These are phyloP conservation scores for Calonectria hawksworthii DNA, from an alignment of 2,329 filamentous ascomycete genomes.

Conservation along the genomic window DNA sequence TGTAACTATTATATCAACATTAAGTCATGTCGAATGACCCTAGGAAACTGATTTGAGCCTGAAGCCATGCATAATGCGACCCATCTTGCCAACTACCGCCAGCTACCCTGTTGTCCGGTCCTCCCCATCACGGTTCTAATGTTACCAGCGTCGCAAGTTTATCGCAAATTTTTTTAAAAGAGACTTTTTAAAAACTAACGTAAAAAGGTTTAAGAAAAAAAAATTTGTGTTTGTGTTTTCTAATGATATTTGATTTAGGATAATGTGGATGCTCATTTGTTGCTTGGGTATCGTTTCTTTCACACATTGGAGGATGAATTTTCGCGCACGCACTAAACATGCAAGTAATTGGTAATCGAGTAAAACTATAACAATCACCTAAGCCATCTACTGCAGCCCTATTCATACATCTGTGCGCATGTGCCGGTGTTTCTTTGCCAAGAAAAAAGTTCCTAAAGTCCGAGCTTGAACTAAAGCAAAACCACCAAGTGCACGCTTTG, in stretches of 20 bases:
- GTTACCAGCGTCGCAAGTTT: neutral
- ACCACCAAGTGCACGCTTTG: neutral
- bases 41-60: neutral
- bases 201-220: no score
- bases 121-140: neutral
- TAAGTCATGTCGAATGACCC: no score
- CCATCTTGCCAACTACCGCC: neutral
- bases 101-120: neutral
- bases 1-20: no score
- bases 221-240: no score
- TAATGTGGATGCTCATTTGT: neutral
- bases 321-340: no score
- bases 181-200: neutral
- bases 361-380: neutral
- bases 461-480: neutral
- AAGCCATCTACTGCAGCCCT: neutral
- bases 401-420: neutral
- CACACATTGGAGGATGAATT: neutral
- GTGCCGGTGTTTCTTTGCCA: neutral
- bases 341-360: neutral
- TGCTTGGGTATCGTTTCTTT: rapidly evolving
- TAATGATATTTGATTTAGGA: neutral
- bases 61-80: neutral
- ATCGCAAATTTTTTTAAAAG: neutral
- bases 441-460: neutral